phyloP scores from a whole-genome alignment of 352 stramenopile species.

The Phytopythium boreale region DNA sequence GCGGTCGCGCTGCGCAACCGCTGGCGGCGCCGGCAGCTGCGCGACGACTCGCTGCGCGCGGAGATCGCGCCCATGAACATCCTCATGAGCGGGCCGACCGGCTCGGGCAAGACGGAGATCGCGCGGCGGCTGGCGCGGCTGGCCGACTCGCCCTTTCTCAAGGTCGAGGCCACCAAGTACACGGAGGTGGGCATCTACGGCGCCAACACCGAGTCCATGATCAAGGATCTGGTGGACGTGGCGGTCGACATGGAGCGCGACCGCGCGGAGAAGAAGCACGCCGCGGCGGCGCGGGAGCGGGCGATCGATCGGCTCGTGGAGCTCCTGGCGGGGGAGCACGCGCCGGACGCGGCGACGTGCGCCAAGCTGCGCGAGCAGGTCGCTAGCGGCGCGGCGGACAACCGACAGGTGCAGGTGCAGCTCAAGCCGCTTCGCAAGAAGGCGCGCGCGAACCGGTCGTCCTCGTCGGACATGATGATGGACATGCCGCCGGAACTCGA shows the following conservation, averaged over 20 bases:
- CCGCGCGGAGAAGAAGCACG: slow-evolving; percentile 74
- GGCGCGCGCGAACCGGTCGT: slow-evolving; percentile 11
- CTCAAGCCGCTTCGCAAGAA: slow-evolving; percentile 46
- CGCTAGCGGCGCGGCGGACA: slow-evolving; percentile 43
- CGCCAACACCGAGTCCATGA: slow-evolving; percentile 98
- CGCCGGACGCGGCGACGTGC: slow-evolving; percentile 35
- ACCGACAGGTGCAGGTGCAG: slow-evolving; percentile 47
- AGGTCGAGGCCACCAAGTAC: slow-evolving; percentile 98
- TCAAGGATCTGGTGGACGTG: slow-evolving; percentile 97
- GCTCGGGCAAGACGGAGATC: slow-evolving; percentile 98
- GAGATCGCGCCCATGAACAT: slow-evolving; percentile 99
- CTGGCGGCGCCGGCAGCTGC: slow-evolving; percentile 94
- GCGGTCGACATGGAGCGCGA: slow-evolving; percentile 90
- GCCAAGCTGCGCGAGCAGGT: slow-evolving; percentile 62
- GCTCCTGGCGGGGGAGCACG: slow-evolving; percentile 30
- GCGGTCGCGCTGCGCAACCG: slow-evolving; percentile 98
- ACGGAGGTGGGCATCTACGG: slow-evolving; percentile 99
- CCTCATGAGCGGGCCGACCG: slow-evolving; percentile 98
- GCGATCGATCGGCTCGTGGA: slow-evolving; percentile 92
- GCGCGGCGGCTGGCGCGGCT: slow-evolving; percentile 96
- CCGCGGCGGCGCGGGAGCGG: slow-evolving; percentile 78
- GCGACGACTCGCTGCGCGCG: slow-evolving; percentile 71
- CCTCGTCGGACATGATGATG: slow-evolving; percentile 69
- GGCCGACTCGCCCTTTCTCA: slow-evolving; percentile 97
- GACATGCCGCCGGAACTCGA: slow-evolving; percentile 79